Base-by-base conservation (phyloP, 2,329 filamentous ascomycete genomes). In the Trichoderma pleuroti region DNA sequence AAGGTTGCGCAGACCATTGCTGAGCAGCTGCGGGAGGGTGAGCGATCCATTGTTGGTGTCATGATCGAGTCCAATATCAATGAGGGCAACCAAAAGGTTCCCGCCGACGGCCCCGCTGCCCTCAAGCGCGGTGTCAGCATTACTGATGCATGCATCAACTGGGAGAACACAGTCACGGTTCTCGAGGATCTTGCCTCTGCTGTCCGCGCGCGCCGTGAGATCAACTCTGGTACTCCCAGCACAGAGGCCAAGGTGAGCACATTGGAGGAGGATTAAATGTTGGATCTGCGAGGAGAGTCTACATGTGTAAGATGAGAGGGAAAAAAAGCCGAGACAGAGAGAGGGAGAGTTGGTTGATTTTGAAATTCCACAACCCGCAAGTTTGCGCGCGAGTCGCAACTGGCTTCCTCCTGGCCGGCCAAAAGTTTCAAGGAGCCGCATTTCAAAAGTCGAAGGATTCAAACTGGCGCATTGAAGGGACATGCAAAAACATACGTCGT, bases 1-100 rank as follows among this genome's bases (percentile, higher is more conserved):
- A 92, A 95, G 83, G 95, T 98, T 57, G 94, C 95, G 74, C 88
- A 92, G 80, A 87, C 86, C 66, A 85, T 99, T 72, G 91, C 88
- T 36, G 93, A 97, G 68, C 95, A 99, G 84, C 86, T 99, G 74
- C 90, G 92, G 65, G 90, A 92, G 74, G 95, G 95, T 72, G 93
- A 99, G 84, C 91, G 89, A 71, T 91, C 89, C 74, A 97, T 99
- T 77, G 88, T 98, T 74, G 96, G 94, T 80, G 93, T 98, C 79
- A 99, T 99, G 95, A 97, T 99, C 76, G 95, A 99, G 86, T 97
- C 93, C 78, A 95, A 98, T 84, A 95, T 98, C 86, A 90, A 95
- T 81, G 96, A 97, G 84, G 88, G 89, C 74, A 93, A 91, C 86
- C 92, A 94, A 79, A 97, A 97, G 85, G 93, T 97, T 1, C 93